Conservation (phyloP, 306 rosid species). For the Lathyrus aphaca region DNA sequence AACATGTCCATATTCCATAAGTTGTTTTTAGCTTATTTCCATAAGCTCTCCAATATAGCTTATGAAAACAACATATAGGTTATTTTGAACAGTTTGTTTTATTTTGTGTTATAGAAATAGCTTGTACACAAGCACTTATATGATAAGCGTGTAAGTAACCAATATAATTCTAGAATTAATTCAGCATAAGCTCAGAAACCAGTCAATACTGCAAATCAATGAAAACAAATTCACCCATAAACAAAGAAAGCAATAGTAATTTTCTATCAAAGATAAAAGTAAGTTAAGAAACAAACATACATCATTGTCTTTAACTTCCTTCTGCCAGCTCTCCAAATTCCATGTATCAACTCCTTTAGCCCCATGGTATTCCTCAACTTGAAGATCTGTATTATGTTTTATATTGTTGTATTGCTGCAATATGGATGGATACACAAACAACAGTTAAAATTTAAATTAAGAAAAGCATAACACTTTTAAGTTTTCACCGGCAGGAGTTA, state of each 20-base stretch:
- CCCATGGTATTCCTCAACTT: conserved; percentile 78
- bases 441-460: no score
- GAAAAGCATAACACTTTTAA: no score
- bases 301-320: conserved; percentile 62
- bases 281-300: conserved; percentile 50
- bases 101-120: background rate
- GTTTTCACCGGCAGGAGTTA: conserved; percentile 19
- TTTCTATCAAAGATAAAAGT: conserved; percentile 22
- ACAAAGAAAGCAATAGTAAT: no score
- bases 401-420: conserved; percentile 73
- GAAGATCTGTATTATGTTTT: conserved; percentile 52
- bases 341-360: conserved; percentile 84
- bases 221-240: conserved; percentile 25
- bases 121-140: background rate
- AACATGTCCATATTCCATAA: background rate
- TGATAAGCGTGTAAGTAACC: background rate
- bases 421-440: no score
- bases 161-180: background rate
- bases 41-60: background rate
- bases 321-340: conserved; percentile 70
- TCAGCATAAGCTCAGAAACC: background rate
- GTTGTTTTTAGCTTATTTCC: background rate
- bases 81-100: background rate
- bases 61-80: background rate
- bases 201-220: background rate